Conservation (phyloP, 257 asterid genomes). For the Penstemon davidsonii region DNA sequence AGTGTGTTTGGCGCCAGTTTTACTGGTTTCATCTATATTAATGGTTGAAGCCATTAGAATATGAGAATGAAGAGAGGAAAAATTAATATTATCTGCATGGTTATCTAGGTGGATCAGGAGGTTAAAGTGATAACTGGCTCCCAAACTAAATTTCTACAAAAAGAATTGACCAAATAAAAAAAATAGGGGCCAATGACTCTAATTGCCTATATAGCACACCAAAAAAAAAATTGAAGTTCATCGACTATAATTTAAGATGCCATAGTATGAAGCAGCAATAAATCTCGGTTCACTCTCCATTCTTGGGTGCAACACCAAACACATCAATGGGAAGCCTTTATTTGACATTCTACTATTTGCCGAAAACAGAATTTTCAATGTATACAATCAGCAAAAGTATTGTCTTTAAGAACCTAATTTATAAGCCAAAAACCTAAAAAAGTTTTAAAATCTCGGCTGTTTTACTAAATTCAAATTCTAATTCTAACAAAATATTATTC, state of each 20-base stretch:
- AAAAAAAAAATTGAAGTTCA: not conserved
- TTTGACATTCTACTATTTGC: not conserved
- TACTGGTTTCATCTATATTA: conserved; percentile 20
- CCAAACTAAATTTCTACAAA: not conserved
- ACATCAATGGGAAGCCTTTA: not conserved
- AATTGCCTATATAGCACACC: conserved; percentile 13
- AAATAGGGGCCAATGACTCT: not conserved
- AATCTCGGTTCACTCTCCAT: conserved; percentile 4
- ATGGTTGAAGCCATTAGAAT: conserved; percentile 23
- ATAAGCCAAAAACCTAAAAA: too few relatives aligned
- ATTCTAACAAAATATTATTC: not conserved
- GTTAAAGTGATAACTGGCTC: conserved; percentile 15
- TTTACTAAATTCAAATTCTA: too few relatives aligned
- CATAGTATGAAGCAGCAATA: not conserved
- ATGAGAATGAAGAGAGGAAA: conserved; percentile 26
- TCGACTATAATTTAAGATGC: conserved; percentile 10
- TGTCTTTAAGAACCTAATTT: too few relatives aligned
- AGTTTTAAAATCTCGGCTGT: too few relatives aligned
- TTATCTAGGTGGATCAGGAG: conserved; percentile 14
- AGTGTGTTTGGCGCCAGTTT: conserved; percentile 19
- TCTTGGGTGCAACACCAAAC: not conserved
- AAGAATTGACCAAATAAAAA: not conserved
- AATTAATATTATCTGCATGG: conserved; percentile 33
- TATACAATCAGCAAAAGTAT: too few relatives aligned
- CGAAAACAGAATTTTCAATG: not conserved